phyloP scores from a whole-genome alignment of 169 alveolate species.

The Plasmodium inui region DNA sequence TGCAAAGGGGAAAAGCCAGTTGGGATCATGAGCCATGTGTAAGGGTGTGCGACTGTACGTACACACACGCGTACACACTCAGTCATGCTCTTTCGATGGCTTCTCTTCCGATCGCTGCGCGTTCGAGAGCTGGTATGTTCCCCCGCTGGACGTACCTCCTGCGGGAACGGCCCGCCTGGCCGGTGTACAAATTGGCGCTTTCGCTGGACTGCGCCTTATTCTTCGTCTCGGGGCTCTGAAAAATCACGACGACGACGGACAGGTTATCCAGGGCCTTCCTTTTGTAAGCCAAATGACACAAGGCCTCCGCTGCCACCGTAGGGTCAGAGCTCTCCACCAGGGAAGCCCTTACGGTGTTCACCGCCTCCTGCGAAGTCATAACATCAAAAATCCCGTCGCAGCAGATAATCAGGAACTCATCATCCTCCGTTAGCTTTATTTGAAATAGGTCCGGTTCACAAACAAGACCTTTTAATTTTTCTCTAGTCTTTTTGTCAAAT shows the following conservation, averaged over 20 bases:
- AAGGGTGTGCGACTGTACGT: no score
- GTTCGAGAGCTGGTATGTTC: no score
- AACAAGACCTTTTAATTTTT: constrained; percentile 93
- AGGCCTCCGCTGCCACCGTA: constrained; percentile 80
- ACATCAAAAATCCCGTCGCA: constrained; percentile 99
- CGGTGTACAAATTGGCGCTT: constrained; percentile 10
- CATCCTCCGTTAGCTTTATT: constrained; percentile 87
- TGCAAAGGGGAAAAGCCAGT: neutral
- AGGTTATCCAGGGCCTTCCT: constrained; percentile 83
- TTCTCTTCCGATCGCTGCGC: neutral
- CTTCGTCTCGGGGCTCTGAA: constrained; percentile 77
- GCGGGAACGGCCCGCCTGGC: constrained; percentile 38
- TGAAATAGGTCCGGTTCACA: constrained; percentile 95
- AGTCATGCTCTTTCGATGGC: neutral
- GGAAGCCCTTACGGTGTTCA: constrained; percentile 86
- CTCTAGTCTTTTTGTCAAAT: constrained; percentile 91
- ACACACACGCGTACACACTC: neutral
- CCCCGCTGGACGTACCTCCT: constrained; percentile 27
- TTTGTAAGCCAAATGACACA: constrained; percentile 79
- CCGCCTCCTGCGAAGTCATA: constrained; percentile 93
- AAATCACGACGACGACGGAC: constrained; percentile 80
- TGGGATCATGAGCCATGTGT: neutral
- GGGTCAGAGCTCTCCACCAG: constrained; percentile 72
- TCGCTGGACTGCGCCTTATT: constrained; percentile 18
- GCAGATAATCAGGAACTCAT: constrained; percentile 96